Base-by-base conservation (phyloP, 2,329 filamentous ascomycete genomes). In the Alternaria arbusti region DNA sequence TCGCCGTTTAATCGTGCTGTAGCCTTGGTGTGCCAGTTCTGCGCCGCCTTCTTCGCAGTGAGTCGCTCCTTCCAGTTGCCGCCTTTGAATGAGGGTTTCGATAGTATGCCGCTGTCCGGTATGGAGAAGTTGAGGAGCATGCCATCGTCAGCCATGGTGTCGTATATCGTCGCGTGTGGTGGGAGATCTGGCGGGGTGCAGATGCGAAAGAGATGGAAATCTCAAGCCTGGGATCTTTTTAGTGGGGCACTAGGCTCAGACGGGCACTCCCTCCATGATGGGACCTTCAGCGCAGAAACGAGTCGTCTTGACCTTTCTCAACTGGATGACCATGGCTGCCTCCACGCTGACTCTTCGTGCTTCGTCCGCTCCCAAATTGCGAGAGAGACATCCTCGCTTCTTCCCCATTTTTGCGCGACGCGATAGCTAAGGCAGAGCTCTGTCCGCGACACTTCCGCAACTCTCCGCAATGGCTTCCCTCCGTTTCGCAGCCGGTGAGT, bases 111-210 rank as follows among this genome's bases (percentile, higher is more conserved):
- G 17, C 84, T 86, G 64, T 92, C 89, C 26, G 88, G 87, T 61
- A 97, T 84, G 72, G 93, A 90, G 78, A 98, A 97, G 74, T 98
- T 98, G 77, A 98, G 85, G 61, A 97, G 87, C 88, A 99, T 91
- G 71, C 94, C 94, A 89, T 97, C 92, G 84, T 98, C 94, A 55
- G 92, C 92, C 94, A 98, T 97, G 43, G 67, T 73, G 67, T 54
- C 51, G 28, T 49, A n/a, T 15, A 15, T 51, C 44, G 47, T 26
- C 52, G 57, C 49, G 49, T 57, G 3, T 46, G 51, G 44, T 51
- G 43, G 58, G 23, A 58, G 15, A 40, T 44, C 40, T 36, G 56
- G 50, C 54, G 59, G 61, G 46, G 65, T 51, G 64, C 45, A 20
- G 51, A 20, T 28, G 59, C 50, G 50, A 49, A 40, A n/a, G 57